Evolutionary conservation across 2,329 filamentous ascomycete species (phyloP).

Genomic region (Monosporascus sp.): DNA sequence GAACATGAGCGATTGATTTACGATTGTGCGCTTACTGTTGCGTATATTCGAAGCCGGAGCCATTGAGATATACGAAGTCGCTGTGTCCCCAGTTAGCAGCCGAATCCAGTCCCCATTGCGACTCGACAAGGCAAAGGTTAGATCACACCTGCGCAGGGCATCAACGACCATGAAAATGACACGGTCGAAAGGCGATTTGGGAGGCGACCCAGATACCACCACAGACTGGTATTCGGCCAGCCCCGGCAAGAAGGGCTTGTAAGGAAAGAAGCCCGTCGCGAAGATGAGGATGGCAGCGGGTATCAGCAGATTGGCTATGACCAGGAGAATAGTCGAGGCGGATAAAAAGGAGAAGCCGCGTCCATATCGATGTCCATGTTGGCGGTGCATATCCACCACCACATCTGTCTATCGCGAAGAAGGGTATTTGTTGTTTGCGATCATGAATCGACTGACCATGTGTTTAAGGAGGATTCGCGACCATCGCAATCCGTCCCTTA

Average conservation of each 20-base stretch:
- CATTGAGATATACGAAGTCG: slow-evolving; percentile 84
- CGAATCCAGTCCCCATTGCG: background rate
- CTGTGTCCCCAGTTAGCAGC: slow-evolving; percentile 38
- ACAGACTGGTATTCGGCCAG: slow-evolving; percentile 64
- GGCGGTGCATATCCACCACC: slow-evolving; percentile 5
- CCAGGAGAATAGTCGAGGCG: slow-evolving; percentile 41
- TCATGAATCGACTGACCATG: background rate
- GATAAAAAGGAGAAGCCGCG: slow-evolving; percentile 22
- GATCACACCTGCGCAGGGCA: slow-evolving; percentile 73
- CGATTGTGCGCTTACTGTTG: slow-evolving; percentile 52
- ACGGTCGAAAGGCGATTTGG: slow-evolving; percentile 74
- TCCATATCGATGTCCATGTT: background rate
- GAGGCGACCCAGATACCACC: slow-evolving; percentile 49
- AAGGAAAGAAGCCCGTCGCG: slow-evolving; percentile 91
- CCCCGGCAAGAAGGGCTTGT: slow-evolving; percentile 89
- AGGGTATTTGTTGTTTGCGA: background rate
- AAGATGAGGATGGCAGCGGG: slow-evolving; percentile 72
- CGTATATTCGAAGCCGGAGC: slow-evolving; percentile 80
- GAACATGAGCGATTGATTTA: background rate
- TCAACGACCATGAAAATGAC: slow-evolving; percentile 98
- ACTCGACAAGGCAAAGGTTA: background rate
- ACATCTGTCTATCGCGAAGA: background rate
- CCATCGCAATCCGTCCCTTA: background rate
- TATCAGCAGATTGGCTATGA: slow-evolving; percentile 71
- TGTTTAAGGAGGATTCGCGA: background rate